Evolutionary conservation across 2,329 filamentous ascomycete genomes (phyloP).

Genomic region (Paraphoma chrysanthemicola): DNA sequence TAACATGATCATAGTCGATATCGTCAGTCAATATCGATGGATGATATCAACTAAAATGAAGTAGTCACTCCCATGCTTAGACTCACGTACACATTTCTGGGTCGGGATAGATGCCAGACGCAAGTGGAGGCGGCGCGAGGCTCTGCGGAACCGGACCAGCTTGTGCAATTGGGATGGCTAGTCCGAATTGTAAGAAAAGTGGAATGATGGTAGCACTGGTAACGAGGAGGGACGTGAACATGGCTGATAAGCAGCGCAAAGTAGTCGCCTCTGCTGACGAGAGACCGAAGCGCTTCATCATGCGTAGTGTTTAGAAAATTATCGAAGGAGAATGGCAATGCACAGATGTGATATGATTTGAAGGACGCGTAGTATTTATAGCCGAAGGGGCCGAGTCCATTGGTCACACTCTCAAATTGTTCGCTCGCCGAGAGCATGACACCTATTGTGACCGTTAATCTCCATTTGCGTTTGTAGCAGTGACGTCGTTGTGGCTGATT

Average conservation of each 20-base stretch:
- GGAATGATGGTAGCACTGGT: conserved; percentile 20
- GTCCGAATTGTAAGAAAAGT: conserved; percentile 11
- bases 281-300: too few species aligned
- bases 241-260: conserved; percentile 2
- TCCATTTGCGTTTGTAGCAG: neutral
- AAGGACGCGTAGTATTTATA: too few species aligned
- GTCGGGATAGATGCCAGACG: conserved; percentile 9
- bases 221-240: conserved; percentile 13
- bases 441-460: neutral
- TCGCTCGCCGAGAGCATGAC: too few species aligned
- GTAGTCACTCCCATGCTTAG: too few species aligned
- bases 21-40: too few species aligned
- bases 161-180: neutral
- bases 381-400: neutral
- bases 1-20: too few species aligned
- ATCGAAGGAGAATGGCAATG: neutral
- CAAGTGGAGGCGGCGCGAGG: neutral
- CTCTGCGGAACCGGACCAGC: neutral
- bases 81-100: conserved; percentile 39
- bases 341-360: too few species aligned
- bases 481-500: neutral
- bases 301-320: neutral
- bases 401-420: neutral
- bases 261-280: neutral
- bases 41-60: too few species aligned